Percentiles rank a stretch among this genome's conserved stretches.
Evolutionary conservation across 805 yeast genomes (phyloP).

Genomic region (Schwanniomyces polymorphus): DNA sequence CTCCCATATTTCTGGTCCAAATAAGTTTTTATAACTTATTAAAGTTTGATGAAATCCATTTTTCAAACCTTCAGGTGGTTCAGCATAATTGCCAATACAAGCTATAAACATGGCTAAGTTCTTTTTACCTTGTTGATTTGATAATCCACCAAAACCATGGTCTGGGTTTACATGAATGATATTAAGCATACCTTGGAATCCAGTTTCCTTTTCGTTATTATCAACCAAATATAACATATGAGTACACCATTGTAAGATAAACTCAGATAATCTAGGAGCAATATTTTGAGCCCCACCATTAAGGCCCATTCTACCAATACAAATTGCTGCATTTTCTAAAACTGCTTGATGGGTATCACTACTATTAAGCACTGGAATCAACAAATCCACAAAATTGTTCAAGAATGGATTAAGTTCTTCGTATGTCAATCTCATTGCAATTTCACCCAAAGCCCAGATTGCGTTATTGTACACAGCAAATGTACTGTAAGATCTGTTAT

Average conservation of each 20-base stretch:
- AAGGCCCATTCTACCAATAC: constrained; percentile 83
- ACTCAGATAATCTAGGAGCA: constrained; percentile 57
- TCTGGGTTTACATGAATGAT: constrained; percentile 66
- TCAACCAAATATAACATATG: constrained; percentile 68
- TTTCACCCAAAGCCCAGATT: constrained; percentile 91
- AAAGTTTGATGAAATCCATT: constrained; percentile 45
- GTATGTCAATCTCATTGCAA: constrained; percentile 57
- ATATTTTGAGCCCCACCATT: constrained; percentile 53
- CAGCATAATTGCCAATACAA: constrained; percentile 56
- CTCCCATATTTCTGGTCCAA: constrained; percentile 44
- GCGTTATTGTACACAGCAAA: constrained; percentile 82
- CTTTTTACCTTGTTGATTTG: constrained; percentile 44
- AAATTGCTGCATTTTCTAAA: constrained; percentile 83
- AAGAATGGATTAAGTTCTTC: constrained; percentile 53
- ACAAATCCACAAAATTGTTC: constrained; percentile 50
- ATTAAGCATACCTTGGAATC: constrained; percentile 81
- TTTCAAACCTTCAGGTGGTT: constrained; percentile 48
- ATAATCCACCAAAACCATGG: constrained; percentile 49
- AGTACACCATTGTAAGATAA: constrained; percentile 69
- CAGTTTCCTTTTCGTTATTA: constrained; percentile 84
- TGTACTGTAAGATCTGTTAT: constrained; percentile 48
- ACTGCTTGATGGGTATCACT: constrained; percentile 61
- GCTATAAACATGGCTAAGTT: constrained; percentile 55
- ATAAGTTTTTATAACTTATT: constrained; percentile 44
- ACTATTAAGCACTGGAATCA: constrained; percentile 61